phyloP scores from a whole-genome alignment of 2,329 filamentous ascomycete species.

The Trichoderma sp. region DNA sequence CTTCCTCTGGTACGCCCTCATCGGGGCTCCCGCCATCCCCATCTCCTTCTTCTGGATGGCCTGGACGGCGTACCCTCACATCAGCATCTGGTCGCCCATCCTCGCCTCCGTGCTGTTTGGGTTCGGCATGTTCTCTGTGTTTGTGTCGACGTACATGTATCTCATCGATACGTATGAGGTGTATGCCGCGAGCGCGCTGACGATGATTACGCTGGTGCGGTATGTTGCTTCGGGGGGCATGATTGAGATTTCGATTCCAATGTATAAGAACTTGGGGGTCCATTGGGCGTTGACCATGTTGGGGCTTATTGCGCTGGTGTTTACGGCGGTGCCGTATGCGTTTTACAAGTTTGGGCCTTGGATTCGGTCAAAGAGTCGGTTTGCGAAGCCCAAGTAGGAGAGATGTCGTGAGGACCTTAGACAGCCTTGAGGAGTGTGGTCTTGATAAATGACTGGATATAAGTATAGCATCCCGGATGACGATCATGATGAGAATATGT shows the following conservation, averaged over 20 bases:
- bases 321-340: constrained; percentile 42
- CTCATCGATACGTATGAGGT: constrained; percentile 20
- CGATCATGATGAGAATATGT: too few species aligned
- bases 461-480: too few species aligned
- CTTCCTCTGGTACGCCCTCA: constrained; percentile 23
- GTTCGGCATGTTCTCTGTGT: constrained; percentile 18
- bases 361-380: constrained; percentile 56
- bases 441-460: not conserved
- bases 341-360: constrained; percentile 46
- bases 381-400: constrained; percentile 32
- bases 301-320: constrained; percentile 35
- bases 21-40: constrained; percentile 19
- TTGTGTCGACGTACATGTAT: constrained; percentile 20
- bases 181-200: constrained; percentile 32
- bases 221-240: constrained; percentile 45
- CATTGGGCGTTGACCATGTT: constrained; percentile 48
- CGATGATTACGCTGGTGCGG: constrained; percentile 39
- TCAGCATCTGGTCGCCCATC: constrained; percentile 23
- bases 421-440: not conserved
- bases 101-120: constrained; percentile 3
- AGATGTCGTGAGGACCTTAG: not conserved
- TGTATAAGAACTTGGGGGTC: constrained; percentile 45
- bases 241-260: constrained; percentile 44
- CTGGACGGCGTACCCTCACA: constrained; percentile 14
- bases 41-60: constrained; percentile 26